Percentiles rank a stretch among this genome's conserved stretches.
phyloP scores from a whole-genome alignment of 495 filamentous ascomycete genomes.

The Hypoxylon cercidicola region DNA sequence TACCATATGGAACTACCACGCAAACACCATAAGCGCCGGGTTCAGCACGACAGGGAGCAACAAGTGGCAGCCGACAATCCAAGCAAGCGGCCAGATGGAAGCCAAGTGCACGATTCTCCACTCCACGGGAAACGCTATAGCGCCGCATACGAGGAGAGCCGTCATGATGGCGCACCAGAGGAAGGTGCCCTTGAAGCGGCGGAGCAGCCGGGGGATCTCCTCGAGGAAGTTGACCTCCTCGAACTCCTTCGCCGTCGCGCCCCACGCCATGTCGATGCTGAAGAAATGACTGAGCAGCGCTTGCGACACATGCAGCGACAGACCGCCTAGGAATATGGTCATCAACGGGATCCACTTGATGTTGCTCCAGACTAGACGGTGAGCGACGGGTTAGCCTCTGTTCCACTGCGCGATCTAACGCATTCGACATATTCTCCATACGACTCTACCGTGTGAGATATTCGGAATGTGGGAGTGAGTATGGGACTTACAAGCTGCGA shows the following conservation, averaged over 20 bases:
- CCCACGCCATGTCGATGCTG: slow-evolving; percentile 71
- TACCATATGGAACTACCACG: slow-evolving; percentile 58
- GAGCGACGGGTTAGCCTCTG: slow-evolving; percentile 20
- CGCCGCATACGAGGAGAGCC: slow-evolving; percentile 59
- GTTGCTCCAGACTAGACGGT: slow-evolving; percentile 62
- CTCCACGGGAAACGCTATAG: slow-evolving; percentile 55
- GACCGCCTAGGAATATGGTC: slow-evolving; percentile 70
- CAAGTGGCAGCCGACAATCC: slow-evolving; percentile 65
- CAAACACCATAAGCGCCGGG: slow-evolving; percentile 73
- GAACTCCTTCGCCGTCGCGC: slow-evolving; percentile 70
- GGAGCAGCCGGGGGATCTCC: slow-evolving; percentile 66
- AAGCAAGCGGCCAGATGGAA: slow-evolving; percentile 67
- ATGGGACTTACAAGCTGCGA: slow-evolving; percentile 48
- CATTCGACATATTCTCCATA: neutral
- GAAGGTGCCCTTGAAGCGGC: slow-evolving; percentile 69
- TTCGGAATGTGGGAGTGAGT: neutral
- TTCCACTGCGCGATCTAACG: neutral
- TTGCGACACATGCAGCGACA: slow-evolving; percentile 70
- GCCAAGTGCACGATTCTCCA: slow-evolving; percentile 68
- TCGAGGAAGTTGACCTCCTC: slow-evolving; percentile 69
- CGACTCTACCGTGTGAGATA: neutral
- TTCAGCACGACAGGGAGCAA: slow-evolving; percentile 70
- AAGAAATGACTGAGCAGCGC: slow-evolving; percentile 71
- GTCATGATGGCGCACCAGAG: slow-evolving; percentile 59
- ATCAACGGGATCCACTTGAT: slow-evolving; percentile 72